Conservation (phyloP, 805 yeast species). For the Spathaspora hagerdaliae region DNA sequence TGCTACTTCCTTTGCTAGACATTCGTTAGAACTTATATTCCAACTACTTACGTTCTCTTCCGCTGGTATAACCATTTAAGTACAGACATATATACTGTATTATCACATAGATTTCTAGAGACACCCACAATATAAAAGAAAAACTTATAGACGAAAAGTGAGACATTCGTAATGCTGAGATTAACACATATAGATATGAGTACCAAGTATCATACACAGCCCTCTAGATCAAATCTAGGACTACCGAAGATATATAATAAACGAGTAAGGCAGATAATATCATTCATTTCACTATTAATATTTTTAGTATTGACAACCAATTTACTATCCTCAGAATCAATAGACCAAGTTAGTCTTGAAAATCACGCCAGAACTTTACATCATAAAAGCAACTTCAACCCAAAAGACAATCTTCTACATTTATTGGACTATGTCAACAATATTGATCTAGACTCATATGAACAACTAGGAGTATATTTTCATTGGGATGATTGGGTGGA, state of each 20-base stretch:
- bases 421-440: constrained; percentile 8
- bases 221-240: neutral
- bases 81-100: too few species aligned
- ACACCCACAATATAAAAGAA: too few species aligned
- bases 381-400: constrained; percentile 22
- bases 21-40: too few species aligned
- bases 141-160: too few species aligned
- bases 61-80: too few species aligned
- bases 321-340: neutral
- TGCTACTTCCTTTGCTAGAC: too few species aligned
- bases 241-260: constrained; percentile 16
- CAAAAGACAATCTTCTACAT: constrained; percentile 14
- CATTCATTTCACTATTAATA: constrained; percentile 7
- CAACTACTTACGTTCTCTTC: too few species aligned
- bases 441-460: neutral
- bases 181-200: neutral
- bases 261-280: constrained; percentile 12
- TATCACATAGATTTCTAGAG: too few species aligned
- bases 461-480: constrained; percentile 22
- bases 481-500: constrained; percentile 43
- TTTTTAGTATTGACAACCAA: constrained; percentile 1
- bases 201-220: neutral
- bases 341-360: constrained; percentile 21
- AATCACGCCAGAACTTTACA: constrained; percentile 16
- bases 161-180: too few species aligned